Conservation (phyloP, 257 asterid species). For the Eustoma russellianum region DNA sequence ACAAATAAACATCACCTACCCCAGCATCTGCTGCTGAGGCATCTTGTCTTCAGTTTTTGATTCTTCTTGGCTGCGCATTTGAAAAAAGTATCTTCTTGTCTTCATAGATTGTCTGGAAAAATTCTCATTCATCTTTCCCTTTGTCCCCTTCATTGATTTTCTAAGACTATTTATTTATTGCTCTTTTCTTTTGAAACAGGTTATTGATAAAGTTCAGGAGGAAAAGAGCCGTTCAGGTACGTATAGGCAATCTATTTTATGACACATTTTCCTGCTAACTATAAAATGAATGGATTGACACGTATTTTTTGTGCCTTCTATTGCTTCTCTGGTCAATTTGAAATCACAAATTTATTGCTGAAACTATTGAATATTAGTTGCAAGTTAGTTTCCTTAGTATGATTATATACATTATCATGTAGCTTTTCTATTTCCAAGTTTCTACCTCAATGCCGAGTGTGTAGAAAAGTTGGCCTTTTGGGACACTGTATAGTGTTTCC, state of each 20-base stretch:
- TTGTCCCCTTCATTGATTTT: not conserved
- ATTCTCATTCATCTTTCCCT: no score
- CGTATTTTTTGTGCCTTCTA: not conserved
- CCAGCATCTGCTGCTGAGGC: no score
- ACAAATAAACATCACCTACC: no score
- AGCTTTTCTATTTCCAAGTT: not conserved
- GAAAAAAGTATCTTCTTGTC: no score
- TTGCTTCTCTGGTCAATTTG: no score
- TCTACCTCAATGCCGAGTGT: no score
- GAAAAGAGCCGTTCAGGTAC: constrained; percentile 52
- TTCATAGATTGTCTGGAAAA: no score
- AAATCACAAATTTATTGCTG: not conserved
- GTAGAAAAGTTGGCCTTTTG: no score
- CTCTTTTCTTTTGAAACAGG: constrained; percentile 15
- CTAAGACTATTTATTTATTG: no score
- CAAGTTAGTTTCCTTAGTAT: not conserved
- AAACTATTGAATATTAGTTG: not conserved
- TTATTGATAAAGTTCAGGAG: constrained; percentile 62
- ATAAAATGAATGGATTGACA: not conserved
- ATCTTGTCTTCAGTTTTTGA: no score
- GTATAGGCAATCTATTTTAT: not conserved
- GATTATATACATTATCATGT: not conserved
- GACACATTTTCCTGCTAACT: not conserved
- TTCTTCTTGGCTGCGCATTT: no score
- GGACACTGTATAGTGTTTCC: no score